These are phyloP conservation scores for Cercospora sp. DNA, from an alignment of 2,329 filamentous ascomycete genomes.

Conservation along the genomic window DNA sequence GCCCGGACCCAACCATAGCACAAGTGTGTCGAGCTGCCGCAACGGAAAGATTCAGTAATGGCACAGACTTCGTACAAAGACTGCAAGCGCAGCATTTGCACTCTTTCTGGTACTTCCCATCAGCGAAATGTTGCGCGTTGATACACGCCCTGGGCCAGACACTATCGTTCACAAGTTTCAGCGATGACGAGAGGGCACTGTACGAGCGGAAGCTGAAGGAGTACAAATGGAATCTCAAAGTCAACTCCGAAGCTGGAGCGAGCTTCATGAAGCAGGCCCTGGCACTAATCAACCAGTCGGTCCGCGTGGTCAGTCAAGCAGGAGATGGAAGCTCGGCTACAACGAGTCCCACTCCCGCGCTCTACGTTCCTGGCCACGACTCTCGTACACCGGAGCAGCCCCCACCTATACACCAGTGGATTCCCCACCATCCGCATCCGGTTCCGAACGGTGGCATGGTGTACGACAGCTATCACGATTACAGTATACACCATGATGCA, in stretches of 20 bases:
- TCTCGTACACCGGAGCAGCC: constrained; percentile 18
- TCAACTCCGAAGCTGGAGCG: constrained; percentile 45
- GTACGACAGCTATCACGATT: constrained; percentile 20
- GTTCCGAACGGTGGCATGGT: constrained; percentile 13
- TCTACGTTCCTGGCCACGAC: constrained; percentile 13
- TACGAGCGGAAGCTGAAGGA: constrained; percentile 44
- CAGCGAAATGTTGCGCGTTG: constrained; percentile 46
- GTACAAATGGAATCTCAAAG: constrained; percentile 45
- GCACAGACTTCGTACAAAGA: constrained; percentile 48
- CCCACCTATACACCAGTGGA: constrained; percentile 15
- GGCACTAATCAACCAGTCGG: constrained; percentile 25
- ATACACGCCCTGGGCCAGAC: constrained; percentile 46
- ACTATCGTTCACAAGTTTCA: constrained; percentile 40
- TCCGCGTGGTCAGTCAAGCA: constrained; percentile 19
- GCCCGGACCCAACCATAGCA: constrained; percentile 37
- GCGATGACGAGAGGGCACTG: constrained; percentile 38
- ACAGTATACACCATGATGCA: constrained; percentile 11
- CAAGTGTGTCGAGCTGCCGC: constrained; percentile 46
- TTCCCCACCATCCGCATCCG: constrained; percentile 15
- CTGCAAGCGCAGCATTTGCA: constrained; percentile 49
- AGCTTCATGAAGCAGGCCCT: constrained; percentile 46
- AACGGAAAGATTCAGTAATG: constrained; percentile 45
- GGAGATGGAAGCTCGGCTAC: constrained; percentile 17
- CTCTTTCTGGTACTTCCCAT: constrained; percentile 51
- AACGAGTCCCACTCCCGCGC: constrained; percentile 22